A percentile compares a stretch with the other conserved stretches of the same genome.
These are phyloP conservation scores for Metrosideros polymorpha DNA, from an alignment of 441 rosid species.

Conservation along the genomic window DNA sequence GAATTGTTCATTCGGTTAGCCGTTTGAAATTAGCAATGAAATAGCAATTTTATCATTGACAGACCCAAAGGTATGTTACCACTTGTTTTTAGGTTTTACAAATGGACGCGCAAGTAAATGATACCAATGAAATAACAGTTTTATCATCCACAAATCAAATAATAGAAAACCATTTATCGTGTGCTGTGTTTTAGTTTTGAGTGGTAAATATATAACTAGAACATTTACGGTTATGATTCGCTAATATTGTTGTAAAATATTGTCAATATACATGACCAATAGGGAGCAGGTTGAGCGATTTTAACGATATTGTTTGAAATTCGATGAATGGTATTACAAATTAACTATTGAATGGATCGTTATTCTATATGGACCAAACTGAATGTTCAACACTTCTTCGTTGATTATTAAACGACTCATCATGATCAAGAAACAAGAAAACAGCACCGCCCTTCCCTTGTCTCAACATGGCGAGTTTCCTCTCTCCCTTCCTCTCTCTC, in stretches of 20 bases:
- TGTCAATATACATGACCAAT: no score
- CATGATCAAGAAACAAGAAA: background rate
- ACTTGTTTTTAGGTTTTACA: background rate
- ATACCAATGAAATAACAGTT: background rate
- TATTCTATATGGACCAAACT: no score
- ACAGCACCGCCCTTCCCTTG: background rate
- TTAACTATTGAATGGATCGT: no score
- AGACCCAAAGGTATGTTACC: accelerated
- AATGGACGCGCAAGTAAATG: background rate
- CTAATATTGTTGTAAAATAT: background rate
- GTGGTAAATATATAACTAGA: background rate
- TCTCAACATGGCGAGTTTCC: background rate
- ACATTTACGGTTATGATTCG: no score
- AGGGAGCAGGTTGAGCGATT: no score
- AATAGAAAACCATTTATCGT: background rate
- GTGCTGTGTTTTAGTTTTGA: no score
- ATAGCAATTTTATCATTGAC: background rate
- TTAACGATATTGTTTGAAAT: no score
- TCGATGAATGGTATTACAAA: background rate
- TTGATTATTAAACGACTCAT: no score
- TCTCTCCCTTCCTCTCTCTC: no score
- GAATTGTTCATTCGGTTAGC: accelerated
- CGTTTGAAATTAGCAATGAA: background rate
- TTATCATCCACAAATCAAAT: background rate
- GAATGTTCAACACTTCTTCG: no score